A percentile compares a stretch with the other conserved stretches of the same genome.
These are phyloP conservation scores for Trifolium dubium DNA, from an alignment of 306 rosid species.

Conservation along the genomic window DNA sequence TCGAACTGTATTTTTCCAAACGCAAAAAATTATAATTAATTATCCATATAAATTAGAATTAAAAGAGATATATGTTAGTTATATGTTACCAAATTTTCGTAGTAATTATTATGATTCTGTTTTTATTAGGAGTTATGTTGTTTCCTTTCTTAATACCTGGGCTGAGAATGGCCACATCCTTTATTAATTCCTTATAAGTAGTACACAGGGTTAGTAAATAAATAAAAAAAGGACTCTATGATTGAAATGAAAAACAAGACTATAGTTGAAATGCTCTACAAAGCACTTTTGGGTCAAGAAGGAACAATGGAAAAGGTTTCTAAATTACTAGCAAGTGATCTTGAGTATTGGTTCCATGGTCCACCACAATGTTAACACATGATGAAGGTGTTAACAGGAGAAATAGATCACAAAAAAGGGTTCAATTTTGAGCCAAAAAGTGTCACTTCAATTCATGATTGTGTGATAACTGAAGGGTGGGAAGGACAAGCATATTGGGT, in stretches of 20 bases:
- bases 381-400: constrained; percentile 89
- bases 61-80: too few relatives aligned
- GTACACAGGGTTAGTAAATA: too few relatives aligned
- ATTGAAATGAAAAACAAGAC: constrained; percentile 53
- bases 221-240: not conserved
- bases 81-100: too few relatives aligned
- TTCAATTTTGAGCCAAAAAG: constrained; percentile 81
- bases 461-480: constrained; percentile 83
- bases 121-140: not conserved
- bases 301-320: constrained; percentile 51
- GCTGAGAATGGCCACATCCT: not conserved
- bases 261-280: constrained; percentile 60
- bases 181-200: not conserved
- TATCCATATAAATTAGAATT: too few relatives aligned
- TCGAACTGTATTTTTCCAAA: too few relatives aligned
- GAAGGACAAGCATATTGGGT: constrained; percentile 92
- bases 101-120: not conserved
- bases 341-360: constrained; percentile 97
- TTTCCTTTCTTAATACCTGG: not conserved
- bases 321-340: constrained; percentile 65
- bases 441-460: constrained; percentile 55
- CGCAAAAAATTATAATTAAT: too few relatives aligned
- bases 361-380: constrained; percentile 90
- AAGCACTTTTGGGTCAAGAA: constrained; percentile 57
- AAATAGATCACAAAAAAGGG: constrained; percentile 45